Evolutionary conservation across 2,329 filamentous ascomycete species (phyloP).

Genomic region (Cordyceps farinosa): DNA sequence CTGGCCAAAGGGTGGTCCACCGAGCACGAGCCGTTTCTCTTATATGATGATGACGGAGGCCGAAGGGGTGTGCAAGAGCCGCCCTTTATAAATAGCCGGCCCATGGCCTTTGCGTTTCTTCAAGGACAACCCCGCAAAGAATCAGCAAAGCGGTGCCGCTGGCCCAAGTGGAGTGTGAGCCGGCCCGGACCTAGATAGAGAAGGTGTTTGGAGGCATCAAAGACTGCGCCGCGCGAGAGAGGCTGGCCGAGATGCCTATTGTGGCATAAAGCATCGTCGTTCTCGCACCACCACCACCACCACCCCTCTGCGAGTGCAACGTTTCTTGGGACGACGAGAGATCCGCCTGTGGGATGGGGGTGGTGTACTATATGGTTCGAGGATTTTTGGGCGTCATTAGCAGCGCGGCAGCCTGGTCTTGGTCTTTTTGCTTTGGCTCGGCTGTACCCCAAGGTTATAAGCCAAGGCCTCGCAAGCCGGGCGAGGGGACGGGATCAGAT

Average conservation of each 20-base stretch:
- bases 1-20: background rate
- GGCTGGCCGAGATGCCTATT: slow-evolving; percentile 12
- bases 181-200: slow-evolving; percentile 1
- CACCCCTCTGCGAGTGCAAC: slow-evolving; percentile 7
- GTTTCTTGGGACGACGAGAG: slow-evolving; percentile 12
- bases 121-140: background rate
- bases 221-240: background rate
- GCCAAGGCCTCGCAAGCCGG: background rate
- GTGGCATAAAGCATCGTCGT: background rate
- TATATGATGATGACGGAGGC: background rate
- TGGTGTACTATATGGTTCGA: background rate
- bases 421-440: background rate
- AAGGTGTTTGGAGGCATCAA: background rate
- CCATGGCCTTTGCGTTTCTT: background rate
- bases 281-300: background rate
- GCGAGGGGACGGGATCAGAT: slow-evolving; percentile 11
- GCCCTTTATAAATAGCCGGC: background rate
- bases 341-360: slow-evolving; percentile 3
- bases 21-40: background rate
- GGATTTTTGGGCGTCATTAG: background rate
- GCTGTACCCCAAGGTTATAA: background rate
- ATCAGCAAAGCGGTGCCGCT: background rate
- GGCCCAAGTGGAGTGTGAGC: slow-evolving; percentile 5
- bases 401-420: background rate
- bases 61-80: background rate